Evolutionary conservation across 805 yeast genomes (phyloP).

Genomic region (Jamesozyma hellenica): DNA sequence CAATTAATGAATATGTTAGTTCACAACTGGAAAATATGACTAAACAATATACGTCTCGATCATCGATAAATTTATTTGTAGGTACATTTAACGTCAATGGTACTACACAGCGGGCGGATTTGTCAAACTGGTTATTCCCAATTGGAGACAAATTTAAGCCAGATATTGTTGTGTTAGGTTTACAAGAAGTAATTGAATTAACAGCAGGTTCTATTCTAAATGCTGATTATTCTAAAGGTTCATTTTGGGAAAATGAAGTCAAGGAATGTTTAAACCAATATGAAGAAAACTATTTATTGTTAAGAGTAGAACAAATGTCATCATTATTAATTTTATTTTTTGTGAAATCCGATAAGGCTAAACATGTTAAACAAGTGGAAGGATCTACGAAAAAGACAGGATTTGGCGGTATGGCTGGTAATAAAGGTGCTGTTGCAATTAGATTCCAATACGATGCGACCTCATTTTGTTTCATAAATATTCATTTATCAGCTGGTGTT

Average conservation of each 20-base stretch:
- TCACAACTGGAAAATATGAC: constrained; percentile 40
- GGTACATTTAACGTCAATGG: constrained; percentile 92
- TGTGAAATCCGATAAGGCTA: constrained; percentile 40
- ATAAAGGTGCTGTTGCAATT: constrained; percentile 93
- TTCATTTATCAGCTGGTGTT: constrained; percentile 91
- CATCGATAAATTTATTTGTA: constrained; percentile 53
- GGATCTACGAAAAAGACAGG: constrained; percentile 96
- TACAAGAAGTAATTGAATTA: constrained; percentile 89
- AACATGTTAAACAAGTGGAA: constrained; percentile 66
- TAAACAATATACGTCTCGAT: constrained; percentile 47
- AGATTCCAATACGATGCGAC: constrained; percentile 76
- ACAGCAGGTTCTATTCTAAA: constrained; percentile 84
- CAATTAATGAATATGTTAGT: constrained; percentile 75
- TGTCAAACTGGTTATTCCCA: constrained; percentile 76
- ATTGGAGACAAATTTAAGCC: constrained; percentile 47
- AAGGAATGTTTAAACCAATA: constrained; percentile 49
- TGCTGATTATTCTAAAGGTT: constrained; percentile 70
- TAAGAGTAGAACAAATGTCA: constrained; percentile 68
- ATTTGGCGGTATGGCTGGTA: constrained; percentile 92
- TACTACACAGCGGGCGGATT: constrained; percentile 43
- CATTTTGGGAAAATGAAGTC: constrained; percentile 69
- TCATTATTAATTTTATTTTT: constrained; percentile 57
- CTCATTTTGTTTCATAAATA: constrained; percentile 72
- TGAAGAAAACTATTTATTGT: constrained; percentile 46
- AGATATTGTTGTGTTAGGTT: constrained; percentile 78